These are phyloP conservation scores for Rhinocladiella similis DNA, from an alignment of 2,329 filamentous ascomycete genomes.

Conservation along the genomic window DNA sequence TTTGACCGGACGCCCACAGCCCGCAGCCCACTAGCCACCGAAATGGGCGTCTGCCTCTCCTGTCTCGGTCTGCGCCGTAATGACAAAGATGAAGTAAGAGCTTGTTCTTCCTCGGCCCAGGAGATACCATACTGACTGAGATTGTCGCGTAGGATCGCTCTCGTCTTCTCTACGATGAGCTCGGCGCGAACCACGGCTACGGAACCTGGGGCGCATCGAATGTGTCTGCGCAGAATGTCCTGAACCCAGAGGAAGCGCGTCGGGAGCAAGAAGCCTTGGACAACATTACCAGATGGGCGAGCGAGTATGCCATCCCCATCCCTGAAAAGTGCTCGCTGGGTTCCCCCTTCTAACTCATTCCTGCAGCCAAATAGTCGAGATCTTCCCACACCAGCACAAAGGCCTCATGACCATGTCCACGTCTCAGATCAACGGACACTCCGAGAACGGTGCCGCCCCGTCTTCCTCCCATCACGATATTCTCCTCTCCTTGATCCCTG, in stretches of 20 bases:
- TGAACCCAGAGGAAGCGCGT: constrained; percentile 28
- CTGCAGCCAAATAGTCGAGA: constrained; percentile 28
- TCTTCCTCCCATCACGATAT: constrained; percentile 28
- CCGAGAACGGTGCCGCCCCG: constrained; percentile 4
- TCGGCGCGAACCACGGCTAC: constrained; percentile 23
- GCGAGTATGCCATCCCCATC: constrained; percentile 19
- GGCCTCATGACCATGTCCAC: constrained; percentile 15
- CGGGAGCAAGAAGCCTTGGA: constrained; percentile 29
- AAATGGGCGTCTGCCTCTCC: constrained; percentile 31
- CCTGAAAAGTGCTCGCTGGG: too few relatives aligned
- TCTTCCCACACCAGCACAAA: constrained; percentile 25
- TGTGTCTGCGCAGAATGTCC: constrained; percentile 17
- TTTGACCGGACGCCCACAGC: background rate
- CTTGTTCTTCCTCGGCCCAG: too few relatives aligned
- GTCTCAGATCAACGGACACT: constrained; percentile 13
- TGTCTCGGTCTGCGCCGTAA: constrained; percentile 27
- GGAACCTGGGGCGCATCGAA: constrained; percentile 24
- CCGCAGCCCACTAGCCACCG: background rate
- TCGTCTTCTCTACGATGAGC: constrained; percentile 30
- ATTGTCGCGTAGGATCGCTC: constrained; percentile 16
- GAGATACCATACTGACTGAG: too few relatives aligned
- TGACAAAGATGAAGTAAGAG: constrained; percentile 22
- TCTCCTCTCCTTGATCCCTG: constrained; percentile 28
- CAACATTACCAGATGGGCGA: constrained; percentile 29
- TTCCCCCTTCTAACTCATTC: too few relatives aligned